A percentile compares a stretch with the other conserved stretches of the same genome.
Evolutionary conservation across 352 stramenopile genomes (phyloP).

Genomic region (Paralagenidium karlingii): DNA sequence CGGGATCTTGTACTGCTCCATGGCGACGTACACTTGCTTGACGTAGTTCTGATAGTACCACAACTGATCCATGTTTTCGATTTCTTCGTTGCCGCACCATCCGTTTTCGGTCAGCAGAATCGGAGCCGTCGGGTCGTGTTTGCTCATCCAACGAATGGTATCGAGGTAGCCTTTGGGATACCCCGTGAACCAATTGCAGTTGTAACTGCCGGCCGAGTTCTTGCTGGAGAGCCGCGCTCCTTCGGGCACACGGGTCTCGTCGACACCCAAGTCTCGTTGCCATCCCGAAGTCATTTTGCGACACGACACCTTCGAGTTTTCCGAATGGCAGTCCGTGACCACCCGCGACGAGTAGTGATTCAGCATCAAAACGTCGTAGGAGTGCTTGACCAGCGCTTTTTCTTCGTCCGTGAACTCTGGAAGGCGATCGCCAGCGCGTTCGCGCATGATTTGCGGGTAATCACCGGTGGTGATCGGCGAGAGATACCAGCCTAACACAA

Average conservation of each 20-base stretch:
- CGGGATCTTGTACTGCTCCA: constrained; percentile 41
- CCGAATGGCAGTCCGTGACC: constrained; percentile 11
- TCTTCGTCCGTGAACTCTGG: constrained; percentile 62
- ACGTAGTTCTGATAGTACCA: constrained; percentile 51
- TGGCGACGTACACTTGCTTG: constrained; percentile 39
- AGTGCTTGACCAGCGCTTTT: constrained; percentile 27
- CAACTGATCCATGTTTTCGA: constrained; percentile 48
- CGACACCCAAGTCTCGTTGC: too few species aligned
- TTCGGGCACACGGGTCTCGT: constrained; percentile 8
- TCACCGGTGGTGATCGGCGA: constrained; percentile 72
- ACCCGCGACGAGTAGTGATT: constrained; percentile 68
- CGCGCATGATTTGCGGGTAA: constrained; percentile 76
- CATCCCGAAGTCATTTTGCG: constrained; percentile 4
- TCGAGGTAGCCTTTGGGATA: constrained; percentile 43
- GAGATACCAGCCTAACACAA: constrained; percentile 76
- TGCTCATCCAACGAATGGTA: constrained; percentile 42
- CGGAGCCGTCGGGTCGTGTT: constrained; percentile 16
- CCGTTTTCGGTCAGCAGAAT: constrained; percentile 59
- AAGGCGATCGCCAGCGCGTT: constrained; percentile 39
- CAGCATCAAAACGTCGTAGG: constrained; percentile 78
- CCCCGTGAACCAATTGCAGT: constrained; percentile 32
- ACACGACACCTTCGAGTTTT: background rate
- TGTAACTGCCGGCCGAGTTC: constrained; percentile 1
- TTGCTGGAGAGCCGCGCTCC: constrained; percentile 13
- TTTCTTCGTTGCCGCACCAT: constrained; percentile 42